phyloP scores from a whole-genome alignment of 2,329 filamentous ascomycete species.

The Trichoderma sp. region DNA sequence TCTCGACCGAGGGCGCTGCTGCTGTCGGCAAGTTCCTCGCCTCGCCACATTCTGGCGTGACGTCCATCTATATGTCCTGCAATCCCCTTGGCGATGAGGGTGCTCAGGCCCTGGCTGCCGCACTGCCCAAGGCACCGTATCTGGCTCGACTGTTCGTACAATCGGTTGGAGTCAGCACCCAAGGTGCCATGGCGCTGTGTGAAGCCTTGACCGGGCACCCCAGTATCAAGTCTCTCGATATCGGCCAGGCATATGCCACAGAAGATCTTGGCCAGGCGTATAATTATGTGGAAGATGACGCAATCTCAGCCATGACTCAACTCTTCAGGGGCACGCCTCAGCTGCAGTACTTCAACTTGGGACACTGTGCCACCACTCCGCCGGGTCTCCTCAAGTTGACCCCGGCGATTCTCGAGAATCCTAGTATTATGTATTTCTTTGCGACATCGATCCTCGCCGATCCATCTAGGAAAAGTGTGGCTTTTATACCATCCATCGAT shows the following conservation, averaged over 20 bases:
- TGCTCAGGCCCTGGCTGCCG: constrained; percentile 30
- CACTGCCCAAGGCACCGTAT: constrained; percentile 34
- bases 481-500: constrained; percentile 34
- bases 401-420: constrained; percentile 30
- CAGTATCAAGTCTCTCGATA: constrained; percentile 39
- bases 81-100: constrained; percentile 40
- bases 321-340: constrained; percentile 34
- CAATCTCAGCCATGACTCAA: constrained; percentile 33
- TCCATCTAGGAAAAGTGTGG: constrained; percentile 23
- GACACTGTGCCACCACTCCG: constrained; percentile 37
- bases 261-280: constrained; percentile 45
- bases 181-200: constrained; percentile 40
- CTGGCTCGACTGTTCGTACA: constrained; percentile 40
- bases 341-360: constrained; percentile 44
- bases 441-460: constrained; percentile 39
- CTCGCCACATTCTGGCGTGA: constrained; percentile 34
- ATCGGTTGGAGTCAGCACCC: constrained; percentile 44
- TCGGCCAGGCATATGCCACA: constrained; percentile 48
- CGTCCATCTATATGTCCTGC: constrained; percentile 38
- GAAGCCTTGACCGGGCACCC: constrained; percentile 36
- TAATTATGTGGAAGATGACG: constrained; percentile 45
- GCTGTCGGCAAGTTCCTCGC: constrained; percentile 36
- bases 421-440: constrained; percentile 38
- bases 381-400: constrained; percentile 31
- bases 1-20: constrained; percentile 31